Evolutionary conservation across 176 grass and related monocot species (phyloP), one percentile per base, ranked within the genome.

Genomic region (Phyllostachys edulis): DNA sequence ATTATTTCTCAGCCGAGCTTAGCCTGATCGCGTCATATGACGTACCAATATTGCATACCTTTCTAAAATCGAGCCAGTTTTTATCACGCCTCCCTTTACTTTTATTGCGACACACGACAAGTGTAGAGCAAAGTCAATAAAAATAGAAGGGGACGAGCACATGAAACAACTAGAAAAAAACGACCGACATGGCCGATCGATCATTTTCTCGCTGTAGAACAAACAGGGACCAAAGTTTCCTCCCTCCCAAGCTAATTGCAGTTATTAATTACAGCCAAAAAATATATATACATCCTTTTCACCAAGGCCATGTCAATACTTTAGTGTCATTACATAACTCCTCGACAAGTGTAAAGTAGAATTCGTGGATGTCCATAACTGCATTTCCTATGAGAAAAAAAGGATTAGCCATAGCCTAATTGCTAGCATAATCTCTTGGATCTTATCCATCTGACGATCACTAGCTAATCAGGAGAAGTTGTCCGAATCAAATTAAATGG

Each of bases 101-200:
- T 75, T 39, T n/a, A 57, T 75, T n/a, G 51, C 34, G 32, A 57
- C 2, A 11, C 29, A 64, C 16, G 76, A 21, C 68, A 86, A 65
- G 36, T 73, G 57, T 36, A 45, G 4, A 5, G 10, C 47, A 67
- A 75, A 64, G 78, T 87, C 71, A 75, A 67, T 34, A 49, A 13
- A 20, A 32, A 68, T 75, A 60, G n/a, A 71, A 79, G 12, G 27
- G 37, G 71, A 82, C 63, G 71, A 39, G 4, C 18, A 55, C 71
- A 61, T 40, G 21, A 61, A 64, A 78, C 74, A 70, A 61, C 14
- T 18, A 6, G 40, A 6, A 24, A 13, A 87, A 68, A 27, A 67
- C 78, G 63, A 87, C 62, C 78, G 63, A 87, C 62, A 40, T 32
- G 71, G 4, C 7, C 8, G 49, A 87, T 27, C 18, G 8, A 82